Evolutionary conservation across 768 basidiomycete species (phyloP).

Genomic region (Russula olivacea): DNA sequence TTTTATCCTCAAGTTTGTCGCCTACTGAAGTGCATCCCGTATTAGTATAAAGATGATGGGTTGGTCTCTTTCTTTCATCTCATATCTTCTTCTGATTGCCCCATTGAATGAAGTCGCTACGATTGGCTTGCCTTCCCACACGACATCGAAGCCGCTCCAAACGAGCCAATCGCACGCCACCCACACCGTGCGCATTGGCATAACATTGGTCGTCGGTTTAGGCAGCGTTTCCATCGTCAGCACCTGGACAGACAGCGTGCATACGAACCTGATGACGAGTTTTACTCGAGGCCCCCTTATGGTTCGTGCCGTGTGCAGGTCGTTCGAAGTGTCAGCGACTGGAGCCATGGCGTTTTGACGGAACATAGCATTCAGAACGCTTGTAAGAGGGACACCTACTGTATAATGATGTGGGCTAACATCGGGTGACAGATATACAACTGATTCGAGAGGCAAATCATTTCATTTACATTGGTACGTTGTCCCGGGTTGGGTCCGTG

Average conservation of each 20-base stretch:
- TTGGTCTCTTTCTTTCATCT: slow-evolving; percentile 31
- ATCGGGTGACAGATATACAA: slow-evolving; percentile 49
- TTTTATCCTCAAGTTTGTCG: too few relatives aligned
- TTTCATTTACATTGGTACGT: slow-evolving; percentile 86
- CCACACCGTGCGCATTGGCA: slow-evolving; percentile 64
- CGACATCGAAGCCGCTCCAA: slow-evolving; percentile 50
- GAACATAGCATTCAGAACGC: slow-evolving; percentile 94
- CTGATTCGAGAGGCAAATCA: slow-evolving; percentile 81
- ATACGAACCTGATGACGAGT: slow-evolving; percentile 32
- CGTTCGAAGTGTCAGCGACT: slow-evolving; percentile 82
- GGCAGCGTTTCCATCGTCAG: slow-evolving; percentile 28
- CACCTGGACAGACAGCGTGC: slow-evolving; percentile 31
- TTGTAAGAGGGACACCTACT: slow-evolving; percentile 46
- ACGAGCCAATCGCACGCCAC: slow-evolving; percentile 66
- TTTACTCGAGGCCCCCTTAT: slow-evolving; percentile 40
- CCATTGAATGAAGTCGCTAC: slow-evolving; percentile 39
- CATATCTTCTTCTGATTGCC: not conserved
- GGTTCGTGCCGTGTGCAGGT: slow-evolving; percentile 70
- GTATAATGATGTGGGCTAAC: slow-evolving; percentile 3
- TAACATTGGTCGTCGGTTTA: slow-evolving; percentile 27
- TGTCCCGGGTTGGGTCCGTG: not conserved
- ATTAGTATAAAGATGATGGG: slow-evolving; percentile 39
- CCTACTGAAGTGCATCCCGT: not conserved
- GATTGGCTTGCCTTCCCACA: slow-evolving; percentile 81
- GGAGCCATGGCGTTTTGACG: slow-evolving; percentile 87